Conservation (phyloP, 257 asterid genomes). For the Galeopsis tetrahit region DNA sequence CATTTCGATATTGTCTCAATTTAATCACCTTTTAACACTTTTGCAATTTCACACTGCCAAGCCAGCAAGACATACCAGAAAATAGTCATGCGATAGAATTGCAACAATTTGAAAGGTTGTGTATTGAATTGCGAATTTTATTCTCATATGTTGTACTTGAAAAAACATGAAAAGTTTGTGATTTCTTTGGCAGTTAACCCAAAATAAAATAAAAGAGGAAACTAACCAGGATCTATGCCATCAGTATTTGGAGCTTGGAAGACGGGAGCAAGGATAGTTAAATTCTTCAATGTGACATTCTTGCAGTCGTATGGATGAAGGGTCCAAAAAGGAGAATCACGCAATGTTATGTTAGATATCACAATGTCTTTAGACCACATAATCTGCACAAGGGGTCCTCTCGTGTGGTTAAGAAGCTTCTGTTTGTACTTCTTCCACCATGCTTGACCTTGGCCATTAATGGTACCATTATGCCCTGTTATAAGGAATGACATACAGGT, state of each 20-base stretch:
- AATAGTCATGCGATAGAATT: too few relatives aligned
- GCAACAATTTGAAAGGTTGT: too few relatives aligned
- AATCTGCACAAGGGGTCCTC: conserved; percentile 85
- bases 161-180: too few relatives aligned
- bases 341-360: conserved; percentile 70
- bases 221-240: conserved; percentile 84
- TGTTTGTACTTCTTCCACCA: conserved; percentile 79
- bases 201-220: conserved; percentile 11
- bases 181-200: background rate
- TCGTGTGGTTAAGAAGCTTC: conserved; percentile 75
- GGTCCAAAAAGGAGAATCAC: conserved; percentile 87
- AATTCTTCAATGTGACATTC: conserved; percentile 63
- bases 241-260: conserved; percentile 83
- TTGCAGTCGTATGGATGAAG: conserved; percentile 84
- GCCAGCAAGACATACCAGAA: too few relatives aligned
- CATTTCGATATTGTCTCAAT: too few relatives aligned
- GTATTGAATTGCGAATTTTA: too few relatives aligned
- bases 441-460: conserved; percentile 74
- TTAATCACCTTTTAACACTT: too few relatives aligned
- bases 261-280: conserved; percentile 75
- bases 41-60: too few relatives aligned
- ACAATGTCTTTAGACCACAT: conserved; percentile 77
- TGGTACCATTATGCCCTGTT: conserved; percentile 84
- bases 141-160: too few relatives aligned
- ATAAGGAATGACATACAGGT: conserved; percentile 23